Conservation (phyloP, 805 yeast genomes). For the Lipomyces mesembrius region DNA sequence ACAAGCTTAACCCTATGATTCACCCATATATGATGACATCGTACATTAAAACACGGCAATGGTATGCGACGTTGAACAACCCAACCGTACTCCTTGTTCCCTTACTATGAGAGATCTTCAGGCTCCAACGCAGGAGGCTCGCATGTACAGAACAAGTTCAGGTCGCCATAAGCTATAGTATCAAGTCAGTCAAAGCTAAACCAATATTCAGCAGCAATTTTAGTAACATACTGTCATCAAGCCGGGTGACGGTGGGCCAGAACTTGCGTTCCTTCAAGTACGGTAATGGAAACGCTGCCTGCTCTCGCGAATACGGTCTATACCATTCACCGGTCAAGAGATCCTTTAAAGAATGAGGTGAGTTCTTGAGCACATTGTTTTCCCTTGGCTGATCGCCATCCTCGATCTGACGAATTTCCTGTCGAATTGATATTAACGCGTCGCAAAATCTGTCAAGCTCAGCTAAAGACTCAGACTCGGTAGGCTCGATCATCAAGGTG, state of each 20-base stretch:
- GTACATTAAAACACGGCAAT: not conserved
- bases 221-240: conserved; percentile 62
- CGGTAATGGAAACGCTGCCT: conserved; percentile 91
- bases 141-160: conserved; percentile 90
- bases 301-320: conserved; percentile 89
- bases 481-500: conserved; percentile 97
- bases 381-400: conserved; percentile 67
- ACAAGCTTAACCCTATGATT: not conserved
- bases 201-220: not conserved
- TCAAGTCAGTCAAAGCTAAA: not conserved
- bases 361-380: conserved; percentile 70
- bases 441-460: conserved; percentile 92
- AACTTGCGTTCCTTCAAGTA: conserved; percentile 74
- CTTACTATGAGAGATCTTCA: not conserved
- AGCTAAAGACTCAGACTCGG: conserved; percentile 87
- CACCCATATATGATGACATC: not conserved
- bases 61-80: not conserved
- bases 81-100: not conserved
- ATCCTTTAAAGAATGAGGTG: conserved; percentile 91
- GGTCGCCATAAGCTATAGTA: conserved; percentile 75
- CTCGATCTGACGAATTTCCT: conserved; percentile 76
- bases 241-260: conserved; percentile 94
- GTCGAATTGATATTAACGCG: conserved; percentile 79
- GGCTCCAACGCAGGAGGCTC: conserved; percentile 39
- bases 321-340: conserved; percentile 74